Base-by-base conservation (phyloP, 768 basidiomycete genomes). In the Macrolepiota dolichaula region DNA sequence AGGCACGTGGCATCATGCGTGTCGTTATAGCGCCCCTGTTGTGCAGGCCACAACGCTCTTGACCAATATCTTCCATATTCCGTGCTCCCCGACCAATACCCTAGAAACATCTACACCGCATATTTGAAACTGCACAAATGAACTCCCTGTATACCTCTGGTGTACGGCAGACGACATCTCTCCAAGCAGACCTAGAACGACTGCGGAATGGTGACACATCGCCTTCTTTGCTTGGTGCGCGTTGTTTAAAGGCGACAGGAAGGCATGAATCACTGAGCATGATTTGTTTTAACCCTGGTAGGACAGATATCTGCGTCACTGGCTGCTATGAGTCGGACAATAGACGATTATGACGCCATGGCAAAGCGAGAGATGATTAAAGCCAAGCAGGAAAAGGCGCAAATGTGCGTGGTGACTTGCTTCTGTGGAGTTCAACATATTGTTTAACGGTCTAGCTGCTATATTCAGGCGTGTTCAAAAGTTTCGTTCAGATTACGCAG, bases 271-370 rank as follows among this genome's bases (percentile, higher is more conserved):
- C 61, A 60, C 68, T 62, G 61, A 55, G 42, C 51, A 52, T 62
- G 64, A 55, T 38, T n/a, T 51, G 60, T 62, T 71, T 64, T 66
- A 67, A 71, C 62, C 64, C 63, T 67, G 74, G 73, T 79, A 96
- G 96, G 96, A 74, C 96, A 98, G 83, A 94, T 99, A 74, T 92
- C 93, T 35, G 95, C 96, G n/a, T 95, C 94, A 9, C 79, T 99
- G n/a, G 86, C 94, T 27, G 95, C 94, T 1, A 88, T 98, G 83
- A 88, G 92, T 53, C 78, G 97, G 60, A 95, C 97, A 57, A 88
- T 98, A 64, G 96, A 98, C 63, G 97, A 99, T 70, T 98, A 96
- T 70, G 96, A 98, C 68, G 89, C 91, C 9, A 95, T 98, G 92
- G 94, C 92, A 0, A 92, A 89, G 77, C 82, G 96, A 63, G 97